Evolutionary conservation across 345 rosid species (phyloP), one percentile per base, ranked within the genome.

Genomic region (Gynandropsis gynandra): DNA sequence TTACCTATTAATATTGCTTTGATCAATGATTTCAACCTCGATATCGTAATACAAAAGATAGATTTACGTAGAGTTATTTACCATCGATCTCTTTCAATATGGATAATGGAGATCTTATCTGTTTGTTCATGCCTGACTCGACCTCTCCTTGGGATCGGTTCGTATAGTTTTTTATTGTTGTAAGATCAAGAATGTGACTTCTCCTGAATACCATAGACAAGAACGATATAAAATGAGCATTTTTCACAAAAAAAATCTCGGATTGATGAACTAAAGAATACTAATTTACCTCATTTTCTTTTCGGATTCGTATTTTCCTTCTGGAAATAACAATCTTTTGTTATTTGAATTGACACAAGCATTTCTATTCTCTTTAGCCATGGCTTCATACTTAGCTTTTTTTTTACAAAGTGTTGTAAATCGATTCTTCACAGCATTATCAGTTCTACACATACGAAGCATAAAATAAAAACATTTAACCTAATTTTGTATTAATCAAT

Each of bases 351-450:
- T 85, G 34, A 75, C 66, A 58, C 56, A 66, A 52, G 79, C 42
- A 41, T 38, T 66, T 37, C 35, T 71, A 39, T 82, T 92, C 76
- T 80, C 98, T 63, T 92, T 85, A 9, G 81, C 86, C 54, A 83
- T 68, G 58, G 94, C 88, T 74, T 92, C 97, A 55, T 76, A 85
- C 72, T 80, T 92, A n/a, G 94, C 95, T 70, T 86, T 92, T 71
- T 87, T 92, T 80, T 92, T 92, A 67, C 98, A 87, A 46, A 92
- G 70, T 27, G 98, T 92, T n/a, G 98, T 72, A 67, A 92, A 92
- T 24, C 98, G 72, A 63, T 92, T 92, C 72, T 92, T 92, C 65
- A 92, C 98, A 10, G 97, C 98, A 66, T 92, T 92, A 75, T 92
- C 98, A 12, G 98, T 92, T 70, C 98, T 92, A 74, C 64, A 60